These are phyloP conservation scores for Aspergillus vadensis DNA, from an alignment of 2,329 filamentous ascomycete species.

Conservation along the genomic window DNA sequence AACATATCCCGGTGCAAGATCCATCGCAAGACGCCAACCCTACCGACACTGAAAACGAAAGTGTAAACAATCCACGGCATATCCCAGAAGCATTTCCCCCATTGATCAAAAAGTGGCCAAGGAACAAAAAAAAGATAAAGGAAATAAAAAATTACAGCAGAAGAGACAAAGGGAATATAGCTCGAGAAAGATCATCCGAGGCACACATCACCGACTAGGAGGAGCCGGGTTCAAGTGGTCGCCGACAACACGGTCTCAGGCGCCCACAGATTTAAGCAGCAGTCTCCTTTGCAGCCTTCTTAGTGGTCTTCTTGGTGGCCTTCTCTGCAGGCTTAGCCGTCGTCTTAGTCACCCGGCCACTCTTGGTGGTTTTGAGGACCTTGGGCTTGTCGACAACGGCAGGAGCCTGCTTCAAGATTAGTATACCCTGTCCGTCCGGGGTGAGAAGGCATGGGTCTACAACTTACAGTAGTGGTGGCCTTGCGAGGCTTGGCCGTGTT, in stretches of 20 bases:
- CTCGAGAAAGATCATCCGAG: slow-evolving; percentile 22
- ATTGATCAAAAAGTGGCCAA: slow-evolving; percentile 20
- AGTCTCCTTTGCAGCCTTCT: slow-evolving; percentile 32
- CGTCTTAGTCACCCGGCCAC: slow-evolving; percentile 77
- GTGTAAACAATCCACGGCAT: slow-evolving; percentile 22
- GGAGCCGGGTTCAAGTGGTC: slow-evolving; percentile 23
- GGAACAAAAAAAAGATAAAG: slow-evolving; percentile 18
- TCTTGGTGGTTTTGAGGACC: slow-evolving; percentile 78
- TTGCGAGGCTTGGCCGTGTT: slow-evolving; percentile 59
- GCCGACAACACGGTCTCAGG: slow-evolving; percentile 18
- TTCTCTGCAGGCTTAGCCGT: slow-evolving; percentile 49
- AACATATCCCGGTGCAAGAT: slow-evolving; percentile 35
- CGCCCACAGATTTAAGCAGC: slow-evolving; percentile 12
- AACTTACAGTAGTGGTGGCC: slow-evolving; percentile 46
- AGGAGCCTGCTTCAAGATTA: slow-evolving; percentile 54
- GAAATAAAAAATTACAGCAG: slow-evolving; percentile 35
- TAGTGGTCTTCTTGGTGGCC: slow-evolving; percentile 50
- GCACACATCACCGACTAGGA: slow-evolving; percentile 20
- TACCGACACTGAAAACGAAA: slow-evolving; percentile 30
- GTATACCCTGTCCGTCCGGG: slow-evolving; percentile 6
- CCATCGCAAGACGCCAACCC: slow-evolving; percentile 42
- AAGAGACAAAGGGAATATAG: slow-evolving; percentile 32
- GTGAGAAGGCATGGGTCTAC: background rate
- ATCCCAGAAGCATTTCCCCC: slow-evolving; percentile 28
- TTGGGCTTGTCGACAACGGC: slow-evolving; percentile 70